Conservation (phyloP, 495 filamentous ascomycete species). For the Podospora pseudopauciseta region DNA sequence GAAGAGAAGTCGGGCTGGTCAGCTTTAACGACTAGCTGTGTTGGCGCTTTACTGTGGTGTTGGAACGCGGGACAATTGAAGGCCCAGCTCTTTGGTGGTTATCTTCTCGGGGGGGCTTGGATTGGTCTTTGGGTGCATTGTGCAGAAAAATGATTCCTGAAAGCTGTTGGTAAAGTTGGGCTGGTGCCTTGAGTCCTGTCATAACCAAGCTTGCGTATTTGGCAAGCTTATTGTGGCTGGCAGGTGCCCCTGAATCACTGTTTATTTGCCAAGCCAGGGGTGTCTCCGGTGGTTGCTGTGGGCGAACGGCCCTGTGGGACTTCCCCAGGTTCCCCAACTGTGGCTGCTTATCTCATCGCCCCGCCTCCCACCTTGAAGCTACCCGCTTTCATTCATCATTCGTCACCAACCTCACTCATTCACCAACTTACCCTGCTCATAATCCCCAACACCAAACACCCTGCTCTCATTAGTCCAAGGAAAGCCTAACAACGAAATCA, state of each 20-base stretch:
- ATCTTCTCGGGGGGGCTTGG: no score
- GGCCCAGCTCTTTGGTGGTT: no score
- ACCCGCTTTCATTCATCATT: constrained; percentile 5
- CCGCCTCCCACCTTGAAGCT: constrained; percentile 3
- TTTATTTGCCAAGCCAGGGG: background rate
- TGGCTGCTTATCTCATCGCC: constrained; percentile 25
- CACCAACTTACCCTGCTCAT: background rate
- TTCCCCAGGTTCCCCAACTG: background rate
- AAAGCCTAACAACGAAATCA: constrained; percentile 14
- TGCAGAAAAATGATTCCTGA: background rate
- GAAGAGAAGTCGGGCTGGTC: constrained; percentile 48
- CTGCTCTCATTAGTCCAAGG: background rate
- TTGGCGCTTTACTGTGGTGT: no score
- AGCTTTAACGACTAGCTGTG: constrained; percentile 34
- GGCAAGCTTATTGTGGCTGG: background rate
- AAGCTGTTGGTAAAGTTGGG: background rate
- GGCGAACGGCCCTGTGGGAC: background rate
- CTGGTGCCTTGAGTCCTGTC: no score
- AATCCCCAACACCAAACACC: background rate
- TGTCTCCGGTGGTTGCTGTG: background rate
- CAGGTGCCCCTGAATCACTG: background rate
- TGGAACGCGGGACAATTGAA: no score
- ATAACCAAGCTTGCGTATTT: no score
- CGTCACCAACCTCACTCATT: background rate
- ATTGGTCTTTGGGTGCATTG: no score